phyloP scores from a whole-genome alignment of 495 filamentous ascomycete species.

The Peziza echinospora region DNA sequence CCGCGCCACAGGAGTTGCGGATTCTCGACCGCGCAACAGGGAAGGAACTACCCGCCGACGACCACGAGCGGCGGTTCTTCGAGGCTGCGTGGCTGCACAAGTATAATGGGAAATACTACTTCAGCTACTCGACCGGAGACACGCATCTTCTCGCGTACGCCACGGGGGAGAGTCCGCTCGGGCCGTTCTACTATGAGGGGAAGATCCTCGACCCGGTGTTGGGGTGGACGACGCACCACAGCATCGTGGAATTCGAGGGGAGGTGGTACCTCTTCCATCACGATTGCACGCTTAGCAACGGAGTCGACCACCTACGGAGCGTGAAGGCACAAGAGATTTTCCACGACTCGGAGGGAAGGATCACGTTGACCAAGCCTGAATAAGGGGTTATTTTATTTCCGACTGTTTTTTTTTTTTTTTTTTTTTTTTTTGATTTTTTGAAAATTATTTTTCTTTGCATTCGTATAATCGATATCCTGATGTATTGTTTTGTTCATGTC shows the following conservation, averaged over 20 bases:
- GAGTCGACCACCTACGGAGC: slow-evolving; percentile 41
- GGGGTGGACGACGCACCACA: slow-evolving; percentile 63
- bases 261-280: slow-evolving; percentile 56
- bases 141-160: slow-evolving; percentile 50
- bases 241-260: slow-evolving; percentile 47
- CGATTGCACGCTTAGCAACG: slow-evolving; percentile 43
- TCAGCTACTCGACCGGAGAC: slow-evolving; percentile 55
- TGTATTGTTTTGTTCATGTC: too few relatives aligned
- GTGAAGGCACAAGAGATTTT: slow-evolving; percentile 53
- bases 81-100: slow-evolving; percentile 58
- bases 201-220: slow-evolving; percentile 50
- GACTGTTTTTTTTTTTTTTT: too few relatives aligned
- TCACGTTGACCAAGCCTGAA: too few relatives aligned
- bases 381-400: too few relatives aligned
- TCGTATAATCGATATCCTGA: too few relatives aligned
- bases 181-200: slow-evolving; percentile 49
- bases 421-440: too few relatives aligned
- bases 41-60: slow-evolving; percentile 34
- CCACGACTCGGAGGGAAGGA: slow-evolving; percentile 41
- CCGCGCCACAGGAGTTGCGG: slow-evolving; percentile 27
- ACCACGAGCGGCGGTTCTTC: slow-evolving; percentile 56
- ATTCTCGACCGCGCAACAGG: slow-evolving; percentile 39
- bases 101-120: slow-evolving; percentile 45
- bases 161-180: slow-evolving; percentile 34
- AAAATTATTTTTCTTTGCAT: too few relatives aligned